These are phyloP conservation scores for Bryoglossum gracile DNA, from an alignment of 495 filamentous ascomycete genomes.

Conservation along the genomic window DNA sequence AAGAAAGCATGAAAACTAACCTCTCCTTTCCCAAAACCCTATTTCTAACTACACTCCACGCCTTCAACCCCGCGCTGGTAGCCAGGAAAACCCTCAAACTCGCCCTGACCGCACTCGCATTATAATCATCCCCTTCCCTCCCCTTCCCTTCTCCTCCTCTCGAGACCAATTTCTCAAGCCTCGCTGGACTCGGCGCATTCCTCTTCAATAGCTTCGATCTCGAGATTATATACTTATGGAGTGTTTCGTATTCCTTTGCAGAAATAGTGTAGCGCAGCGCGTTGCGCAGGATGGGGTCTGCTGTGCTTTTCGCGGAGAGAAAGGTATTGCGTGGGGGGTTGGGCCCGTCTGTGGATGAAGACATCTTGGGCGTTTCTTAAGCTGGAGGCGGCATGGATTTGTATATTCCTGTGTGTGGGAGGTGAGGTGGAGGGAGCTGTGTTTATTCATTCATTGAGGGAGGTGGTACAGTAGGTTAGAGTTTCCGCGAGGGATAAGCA, in stretches of 20 bases:
- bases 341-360: conserved; percentile 7
- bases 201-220: conserved; percentile 53
- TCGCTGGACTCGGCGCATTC: conserved; percentile 48
- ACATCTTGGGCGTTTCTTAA: too few relatives aligned
- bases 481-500: too few relatives aligned
- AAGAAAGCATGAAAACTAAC: conserved; percentile 25
- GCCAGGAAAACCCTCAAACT: conserved; percentile 69
- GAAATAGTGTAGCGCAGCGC: conserved; percentile 77
- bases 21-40: conserved; percentile 32
- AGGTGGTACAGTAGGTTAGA: too few relatives aligned
- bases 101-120: conserved; percentile 69
- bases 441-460: too few relatives aligned
- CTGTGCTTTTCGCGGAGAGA: conserved; percentile 31
- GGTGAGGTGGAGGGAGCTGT: too few relatives aligned
- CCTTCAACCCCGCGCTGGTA: conserved; percentile 61
- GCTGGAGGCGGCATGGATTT: too few relatives aligned
- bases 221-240: conserved; percentile 71
- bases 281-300: conserved; percentile 64
- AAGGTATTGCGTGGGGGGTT: conserved; percentile 9
- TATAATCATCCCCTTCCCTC: conserved; percentile 55
- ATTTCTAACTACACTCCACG: conserved; percentile 53
- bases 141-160: conserved; percentile 21
- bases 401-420: conserved; percentile 1
- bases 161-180: conserved; percentile 43
- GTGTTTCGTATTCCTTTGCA: conserved; percentile 72